These are phyloP conservation scores for Wickerhamomyces ciferrii DNA, from an alignment of 805 yeast species.

Conservation along the genomic window DNA sequence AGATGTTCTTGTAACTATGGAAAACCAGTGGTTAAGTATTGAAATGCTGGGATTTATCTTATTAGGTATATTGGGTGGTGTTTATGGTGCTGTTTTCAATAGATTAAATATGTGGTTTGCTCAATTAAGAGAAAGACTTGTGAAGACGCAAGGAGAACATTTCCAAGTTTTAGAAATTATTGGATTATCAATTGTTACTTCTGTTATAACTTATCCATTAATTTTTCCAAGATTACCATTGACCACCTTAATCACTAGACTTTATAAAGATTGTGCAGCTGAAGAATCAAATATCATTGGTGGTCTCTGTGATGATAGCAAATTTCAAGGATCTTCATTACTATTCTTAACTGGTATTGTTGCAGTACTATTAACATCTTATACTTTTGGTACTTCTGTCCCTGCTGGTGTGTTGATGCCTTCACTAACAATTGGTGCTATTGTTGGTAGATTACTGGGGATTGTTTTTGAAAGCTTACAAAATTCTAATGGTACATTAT, in stretches of 20 bases:
- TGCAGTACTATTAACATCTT: slow-evolving; percentile 58
- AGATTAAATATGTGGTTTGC: slow-evolving; percentile 42
- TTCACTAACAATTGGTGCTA: slow-evolving; percentile 56
- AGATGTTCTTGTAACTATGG: slow-evolving; percentile 61
- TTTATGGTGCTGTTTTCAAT: slow-evolving; percentile 52
- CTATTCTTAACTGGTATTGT: slow-evolving; percentile 25
- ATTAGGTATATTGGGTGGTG: slow-evolving; percentile 67
- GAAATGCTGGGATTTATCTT: slow-evolving; percentile 71
- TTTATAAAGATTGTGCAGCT: slow-evolving; percentile 62
- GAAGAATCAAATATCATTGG: slow-evolving; percentile 21
- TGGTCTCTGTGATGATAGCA: slow-evolving; percentile 18
- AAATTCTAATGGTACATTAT: slow-evolving; percentile 26
- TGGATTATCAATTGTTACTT: slow-evolving; percentile 42
- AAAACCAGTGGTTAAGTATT: slow-evolving; percentile 66
- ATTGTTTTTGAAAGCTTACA: slow-evolving; percentile 46
- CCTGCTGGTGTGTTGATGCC: slow-evolving; percentile 71
- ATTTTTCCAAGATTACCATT: slow-evolving; percentile 49
- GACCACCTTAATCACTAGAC: slow-evolving; percentile 47
- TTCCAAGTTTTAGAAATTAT: slow-evolving; percentile 44
- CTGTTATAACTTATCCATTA: slow-evolving; percentile 50
- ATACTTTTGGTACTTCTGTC: slow-evolving; percentile 62
- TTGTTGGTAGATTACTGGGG: slow-evolving; percentile 53
- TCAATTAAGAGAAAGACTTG: slow-evolving; percentile 20
- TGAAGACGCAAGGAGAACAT: slow-evolving; percentile 15
- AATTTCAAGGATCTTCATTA: slow-evolving; percentile 5